phyloP scores from a whole-genome alignment of 2,329 filamentous ascomycete genomes.

The Ceratocystis papillata region DNA sequence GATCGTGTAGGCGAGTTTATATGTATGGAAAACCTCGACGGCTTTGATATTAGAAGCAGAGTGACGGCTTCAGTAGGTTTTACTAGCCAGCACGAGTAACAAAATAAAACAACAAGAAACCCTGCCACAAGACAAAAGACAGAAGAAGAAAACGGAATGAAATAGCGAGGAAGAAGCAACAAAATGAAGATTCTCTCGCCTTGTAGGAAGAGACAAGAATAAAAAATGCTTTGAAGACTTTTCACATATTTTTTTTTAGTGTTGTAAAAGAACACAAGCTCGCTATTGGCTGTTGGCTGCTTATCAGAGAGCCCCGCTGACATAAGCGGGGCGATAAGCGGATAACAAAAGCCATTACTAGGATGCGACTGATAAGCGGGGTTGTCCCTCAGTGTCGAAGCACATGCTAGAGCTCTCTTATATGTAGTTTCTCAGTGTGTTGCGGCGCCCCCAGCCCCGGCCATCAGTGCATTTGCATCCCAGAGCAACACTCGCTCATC shows the following conservation, averaged over 20 bases:
- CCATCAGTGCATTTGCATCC: conserved; percentile 57
- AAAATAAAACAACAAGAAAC: background rate
- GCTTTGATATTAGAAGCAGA: conserved; percentile 8
- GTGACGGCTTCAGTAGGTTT: too few relatives aligned
- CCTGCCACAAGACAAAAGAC: background rate
- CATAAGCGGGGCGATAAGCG: conserved; percentile 14
- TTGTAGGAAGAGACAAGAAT: background rate
- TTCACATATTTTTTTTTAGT: conserved; percentile 11
- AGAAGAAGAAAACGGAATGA: background rate
- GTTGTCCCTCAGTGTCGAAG: background rate
- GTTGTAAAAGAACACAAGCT: background rate
- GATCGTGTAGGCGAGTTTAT: background rate
- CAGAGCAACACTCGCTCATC: conserved; percentile 84
- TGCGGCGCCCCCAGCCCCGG: background rate
- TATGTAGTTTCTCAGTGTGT: background rate
- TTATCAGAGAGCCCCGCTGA: conserved; percentile 19
- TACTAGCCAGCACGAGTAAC: too few relatives aligned
- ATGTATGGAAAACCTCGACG: background rate
- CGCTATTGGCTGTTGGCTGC: conserved; percentile 9
- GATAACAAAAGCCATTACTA: background rate
- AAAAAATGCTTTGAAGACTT: conserved; percentile 12
- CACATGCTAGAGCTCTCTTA: background rate
- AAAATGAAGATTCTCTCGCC: background rate
- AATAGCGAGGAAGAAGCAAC: background rate
- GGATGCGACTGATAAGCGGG: background rate